phyloP scores from a whole-genome alignment of 2,329 filamentous ascomycete species.

The Alternaria brassicicola region DNA sequence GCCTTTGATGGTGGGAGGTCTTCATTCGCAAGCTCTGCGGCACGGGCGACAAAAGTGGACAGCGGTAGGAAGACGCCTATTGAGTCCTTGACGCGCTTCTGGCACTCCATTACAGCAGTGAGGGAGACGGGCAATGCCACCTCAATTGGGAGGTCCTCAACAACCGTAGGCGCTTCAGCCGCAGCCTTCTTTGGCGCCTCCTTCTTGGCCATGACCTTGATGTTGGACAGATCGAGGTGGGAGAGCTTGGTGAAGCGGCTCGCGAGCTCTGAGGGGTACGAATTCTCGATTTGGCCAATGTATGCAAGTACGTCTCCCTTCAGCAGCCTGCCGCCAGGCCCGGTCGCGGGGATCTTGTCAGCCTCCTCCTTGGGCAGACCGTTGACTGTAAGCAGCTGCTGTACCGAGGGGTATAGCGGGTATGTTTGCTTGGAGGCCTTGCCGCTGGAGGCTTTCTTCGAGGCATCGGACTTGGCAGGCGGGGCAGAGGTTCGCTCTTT shows the following conservation, averaged over 20 bases:
- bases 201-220: constrained; percentile 71
- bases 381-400: constrained; percentile 79
- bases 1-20: constrained; percentile 72
- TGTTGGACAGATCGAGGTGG: constrained; percentile 93
- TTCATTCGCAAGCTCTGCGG: constrained; percentile 86
- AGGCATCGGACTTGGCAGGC: constrained; percentile 34
- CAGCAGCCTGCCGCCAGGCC: constrained; percentile 84
- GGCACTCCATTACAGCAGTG: constrained; percentile 76
- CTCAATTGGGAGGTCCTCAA: constrained; percentile 59
- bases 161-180: constrained; percentile 47
- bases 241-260: constrained; percentile 74
- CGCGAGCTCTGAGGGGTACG: constrained; percentile 74
- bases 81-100: constrained; percentile 77
- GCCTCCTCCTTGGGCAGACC: constrained; percentile 76
- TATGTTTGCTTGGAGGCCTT: constrained; percentile 70
- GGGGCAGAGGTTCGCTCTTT: constrained; percentile 45
- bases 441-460: constrained; percentile 42
- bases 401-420: constrained; percentile 82
- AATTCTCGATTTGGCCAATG: constrained; percentile 75
- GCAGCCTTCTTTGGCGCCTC: constrained; percentile 56
- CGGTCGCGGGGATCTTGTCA: constrained; percentile 82
- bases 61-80: constrained; percentile 83
- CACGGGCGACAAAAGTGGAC: constrained; percentile 84
- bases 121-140: constrained; percentile 80
- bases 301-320: constrained; percentile 96